These are phyloP conservation scores for Vicia sativa DNA, from an alignment of 306 rosid genomes.

Conservation along the genomic window DNA sequence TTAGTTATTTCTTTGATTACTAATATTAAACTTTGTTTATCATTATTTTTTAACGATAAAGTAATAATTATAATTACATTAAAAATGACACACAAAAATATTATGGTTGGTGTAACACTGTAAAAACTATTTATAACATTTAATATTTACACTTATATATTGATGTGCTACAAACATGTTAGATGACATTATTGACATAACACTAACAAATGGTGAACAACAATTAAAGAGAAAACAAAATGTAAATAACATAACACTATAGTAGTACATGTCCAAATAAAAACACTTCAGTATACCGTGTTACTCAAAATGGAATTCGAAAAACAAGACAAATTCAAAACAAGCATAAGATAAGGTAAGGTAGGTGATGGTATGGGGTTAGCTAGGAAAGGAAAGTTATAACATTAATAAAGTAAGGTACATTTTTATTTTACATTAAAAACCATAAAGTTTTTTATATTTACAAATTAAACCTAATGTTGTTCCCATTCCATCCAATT, in stretches of 20 bases:
- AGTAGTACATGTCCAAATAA: background rate
- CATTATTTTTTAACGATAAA: too few relatives aligned
- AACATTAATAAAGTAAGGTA: background rate
- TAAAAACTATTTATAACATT: too few relatives aligned
- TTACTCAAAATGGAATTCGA: constrained; percentile 19
- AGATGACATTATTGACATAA: too few relatives aligned
- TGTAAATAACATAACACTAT: constrained; percentile 3
- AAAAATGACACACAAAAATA: too few relatives aligned
- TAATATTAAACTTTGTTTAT: too few relatives aligned
- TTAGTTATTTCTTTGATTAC: too few relatives aligned
- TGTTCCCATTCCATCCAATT: constrained; percentile 82
- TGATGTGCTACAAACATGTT: too few relatives aligned
- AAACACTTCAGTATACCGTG: constrained; percentile 12
- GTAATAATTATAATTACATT: too few relatives aligned
- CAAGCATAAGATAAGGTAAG: background rate
- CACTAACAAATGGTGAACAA: too few relatives aligned
- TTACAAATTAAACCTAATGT: constrained; percentile 27
- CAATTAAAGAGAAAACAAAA: too few relatives aligned
- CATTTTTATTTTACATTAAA: constrained; percentile 25
- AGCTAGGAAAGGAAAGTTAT: constrained; percentile 17
- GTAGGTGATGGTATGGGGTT: background rate
- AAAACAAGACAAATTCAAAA: constrained; percentile 14
- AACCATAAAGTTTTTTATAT: constrained; percentile 9
- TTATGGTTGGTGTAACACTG: too few relatives aligned
- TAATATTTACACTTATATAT: too few relatives aligned